phyloP scores from a whole-genome alignment of 139 green algal genomes.

The Limnomonas spitsbergensis region DNA sequence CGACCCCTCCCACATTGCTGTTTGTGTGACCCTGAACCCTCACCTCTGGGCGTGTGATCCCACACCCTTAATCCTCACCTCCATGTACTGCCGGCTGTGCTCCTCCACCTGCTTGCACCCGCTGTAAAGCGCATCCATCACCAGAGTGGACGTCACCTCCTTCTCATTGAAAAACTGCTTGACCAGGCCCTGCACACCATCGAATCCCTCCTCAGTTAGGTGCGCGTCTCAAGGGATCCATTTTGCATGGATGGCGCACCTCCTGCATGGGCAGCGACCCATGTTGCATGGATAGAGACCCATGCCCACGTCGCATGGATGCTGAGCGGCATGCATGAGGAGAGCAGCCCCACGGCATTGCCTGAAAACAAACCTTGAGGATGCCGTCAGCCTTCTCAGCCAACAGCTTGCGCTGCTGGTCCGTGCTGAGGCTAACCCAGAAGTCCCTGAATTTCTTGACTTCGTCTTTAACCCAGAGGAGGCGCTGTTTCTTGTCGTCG shows the following conservation, averaged over 20 bases:
- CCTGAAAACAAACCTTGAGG: slow-evolving; percentile 75
- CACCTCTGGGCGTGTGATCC: no score
- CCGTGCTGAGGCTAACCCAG: slow-evolving; percentile 53
- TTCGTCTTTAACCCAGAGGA: slow-evolving; percentile 65
- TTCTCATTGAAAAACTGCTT: slow-evolving; percentile 99
- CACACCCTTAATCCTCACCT: no score
- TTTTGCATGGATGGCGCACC: no score
- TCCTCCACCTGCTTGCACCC: slow-evolving; percentile 83
- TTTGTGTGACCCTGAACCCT: no score
- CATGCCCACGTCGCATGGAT: no score
- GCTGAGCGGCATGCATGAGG: no score
- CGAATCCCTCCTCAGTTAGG: no score
- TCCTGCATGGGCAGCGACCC: no score
- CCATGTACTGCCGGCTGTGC: slow-evolving; percentile 35
- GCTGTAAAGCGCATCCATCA: slow-evolving; percentile 95
- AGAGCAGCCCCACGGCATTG: no score
- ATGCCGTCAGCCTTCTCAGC: slow-evolving; percentile 63
- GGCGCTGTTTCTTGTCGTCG: slow-evolving; percentile 80
- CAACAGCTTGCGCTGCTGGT: slow-evolving; percentile 55
- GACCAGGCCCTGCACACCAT: slow-evolving; percentile 76
- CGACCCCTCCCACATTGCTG: no score
- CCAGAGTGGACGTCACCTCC: slow-evolving; percentile 95
- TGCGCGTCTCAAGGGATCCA: no score
- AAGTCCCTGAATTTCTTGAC: slow-evolving; percentile 57
- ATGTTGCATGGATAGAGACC: no score